These are phyloP conservation scores for Cystobasidium onofrii DNA, from an alignment of 768 basidiomycete genomes.

Conservation along the genomic window DNA sequence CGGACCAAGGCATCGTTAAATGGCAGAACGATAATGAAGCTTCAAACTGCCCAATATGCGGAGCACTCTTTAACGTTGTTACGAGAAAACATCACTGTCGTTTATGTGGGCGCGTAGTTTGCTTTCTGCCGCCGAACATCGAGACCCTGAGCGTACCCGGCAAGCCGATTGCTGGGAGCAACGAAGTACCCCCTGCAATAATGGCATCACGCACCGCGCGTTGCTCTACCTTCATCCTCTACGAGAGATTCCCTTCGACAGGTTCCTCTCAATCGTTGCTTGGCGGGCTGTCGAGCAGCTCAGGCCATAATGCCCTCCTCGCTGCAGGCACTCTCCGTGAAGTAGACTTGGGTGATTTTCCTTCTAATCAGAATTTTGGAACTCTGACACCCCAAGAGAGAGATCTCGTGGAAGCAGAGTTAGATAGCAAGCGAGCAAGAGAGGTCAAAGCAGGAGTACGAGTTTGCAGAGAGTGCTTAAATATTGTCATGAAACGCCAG, in stretches of 20 bases:
- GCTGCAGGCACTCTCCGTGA: background rate
- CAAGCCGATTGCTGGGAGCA: slow-evolving; percentile 47
- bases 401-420: slow-evolving; percentile 50
- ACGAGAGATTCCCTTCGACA: slow-evolving; percentile 58
- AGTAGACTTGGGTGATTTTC: slow-evolving; percentile 19
- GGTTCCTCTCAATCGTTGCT: background rate
- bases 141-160: background rate
- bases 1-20: slow-evolving; percentile 85
- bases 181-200: slow-evolving; percentile 21
- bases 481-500: slow-evolving; percentile 59
- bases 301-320: background rate
- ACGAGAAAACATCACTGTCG: slow-evolving; percentile 35
- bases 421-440: slow-evolving; percentile 46
- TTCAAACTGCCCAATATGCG: slow-evolving; percentile 74
- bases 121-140: slow-evolving; percentile 32
- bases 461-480: slow-evolving; percentile 74
- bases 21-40: slow-evolving; percentile 80
- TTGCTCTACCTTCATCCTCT: slow-evolving; percentile 76
- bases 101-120: slow-evolving; percentile 33
- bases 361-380: slow-evolving; percentile 38
- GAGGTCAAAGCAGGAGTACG: slow-evolving; percentile 78
- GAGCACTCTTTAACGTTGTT: slow-evolving; percentile 22
- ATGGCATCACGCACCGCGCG: slow-evolving; percentile 50
- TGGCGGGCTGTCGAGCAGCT: background rate
- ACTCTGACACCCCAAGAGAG: slow-evolving; percentile 41